Base-by-base conservation (phyloP, 208 protist species). In the Strigomonas oncopelti region DNA sequence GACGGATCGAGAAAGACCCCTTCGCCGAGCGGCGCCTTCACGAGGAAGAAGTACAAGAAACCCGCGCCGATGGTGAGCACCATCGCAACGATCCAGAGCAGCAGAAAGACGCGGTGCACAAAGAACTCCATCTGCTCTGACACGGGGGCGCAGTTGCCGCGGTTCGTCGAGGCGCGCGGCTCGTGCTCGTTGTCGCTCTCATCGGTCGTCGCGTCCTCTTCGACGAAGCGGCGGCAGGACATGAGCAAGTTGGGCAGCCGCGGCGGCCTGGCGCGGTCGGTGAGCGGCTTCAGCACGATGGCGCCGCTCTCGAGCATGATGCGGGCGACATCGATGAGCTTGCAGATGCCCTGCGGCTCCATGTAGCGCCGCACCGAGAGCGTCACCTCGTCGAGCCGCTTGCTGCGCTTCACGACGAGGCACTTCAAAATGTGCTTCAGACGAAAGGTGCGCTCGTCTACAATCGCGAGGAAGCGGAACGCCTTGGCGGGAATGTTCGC, bases 101-200 rank as follows among this genome's bases (percentile, higher is more conserved):
- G 71, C 20, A 93, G 54, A 55, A 91, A 83, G 52, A 92, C 76
- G 38, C 87, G 90, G 57, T 90, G 81, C 4, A 91, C 80, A 60
- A 92, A 87, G 71, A 84, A 90, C 67, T 92, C 90, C 85, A 93
- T 93, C 67, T 91, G 84, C 28, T 91, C 77, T 22, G 87, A 81
- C 16, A 93, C 85, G 29, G 87, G 92, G 48, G 81, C 89, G 53
- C 80, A 85, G 75, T 92, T 87, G 60, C 84, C 81, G 20, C 82
- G 78, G 36, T 76, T 83, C 0, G 83, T 61, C 28, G 84, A 78
- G 8, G 75, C 85, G 51, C 87, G 83, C 38, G 83, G 77, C 48
- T 93, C 87, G 13, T 77, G 74, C 66, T 95, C 90, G 31, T 80
- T 32, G 61, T 95, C 90, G 67, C 90, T 95, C 20, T 86, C 83